phyloP scores from a whole-genome alignment of 768 basidiomycete genomes.

The Piloderma croceum region DNA sequence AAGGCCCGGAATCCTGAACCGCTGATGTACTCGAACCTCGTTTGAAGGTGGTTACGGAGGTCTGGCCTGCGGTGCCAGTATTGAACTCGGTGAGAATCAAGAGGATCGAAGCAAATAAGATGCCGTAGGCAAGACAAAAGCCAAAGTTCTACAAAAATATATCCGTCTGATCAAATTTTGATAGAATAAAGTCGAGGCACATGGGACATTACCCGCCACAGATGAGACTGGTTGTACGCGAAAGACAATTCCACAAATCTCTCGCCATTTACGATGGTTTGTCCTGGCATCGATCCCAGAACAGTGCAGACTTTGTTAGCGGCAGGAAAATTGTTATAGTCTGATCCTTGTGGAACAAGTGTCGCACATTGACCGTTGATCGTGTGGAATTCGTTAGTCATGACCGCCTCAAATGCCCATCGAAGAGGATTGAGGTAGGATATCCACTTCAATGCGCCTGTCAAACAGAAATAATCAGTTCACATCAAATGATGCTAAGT shows the following conservation, averaged over 20 bases:
- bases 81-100: constrained; percentile 57
- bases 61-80: constrained; percentile 25
- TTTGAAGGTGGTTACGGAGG: constrained; percentile 12
- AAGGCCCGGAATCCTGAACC: constrained; percentile 36
- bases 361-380: constrained; percentile 54
- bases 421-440: constrained; percentile 41
- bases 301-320: constrained; percentile 40
- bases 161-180: too few relatives aligned
- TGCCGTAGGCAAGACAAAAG: constrained; percentile 59
- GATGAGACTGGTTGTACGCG: constrained; percentile 20
- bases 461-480: constrained; percentile 28
- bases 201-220: constrained; percentile 26
- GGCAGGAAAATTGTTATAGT: constrained; percentile 27
- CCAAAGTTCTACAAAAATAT: constrained; percentile 54
- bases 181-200: constrained; percentile 36
- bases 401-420: constrained; percentile 44
- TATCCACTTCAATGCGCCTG: constrained; percentile 42
- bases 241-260: constrained; percentile 32
- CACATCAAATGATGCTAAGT: constrained; percentile 10
- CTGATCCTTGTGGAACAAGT: constrained; percentile 52
- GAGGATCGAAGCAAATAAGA: constrained; percentile 52
- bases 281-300: constrained; percentile 36
- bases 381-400: constrained; percentile 79
- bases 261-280: constrained; percentile 35
- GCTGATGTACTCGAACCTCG: constrained; percentile 39